phyloP scores from a whole-genome alignment of 2,329 filamentous ascomycete species.

The Paramyrothecium sp. region DNA sequence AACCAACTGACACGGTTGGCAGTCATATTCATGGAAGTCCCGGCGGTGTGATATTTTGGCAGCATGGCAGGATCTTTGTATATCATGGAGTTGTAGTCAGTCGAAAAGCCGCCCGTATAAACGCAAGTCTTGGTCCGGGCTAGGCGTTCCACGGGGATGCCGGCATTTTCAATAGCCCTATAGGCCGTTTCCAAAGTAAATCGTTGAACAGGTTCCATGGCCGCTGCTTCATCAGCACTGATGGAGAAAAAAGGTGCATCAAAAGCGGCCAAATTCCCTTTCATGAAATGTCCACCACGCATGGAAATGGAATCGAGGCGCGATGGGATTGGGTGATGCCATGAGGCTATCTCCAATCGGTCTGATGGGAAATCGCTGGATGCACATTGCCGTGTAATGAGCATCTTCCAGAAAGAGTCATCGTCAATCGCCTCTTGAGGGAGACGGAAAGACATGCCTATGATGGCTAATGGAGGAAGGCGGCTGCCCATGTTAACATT shows the following conservation, averaged over 20 bases:
- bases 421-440: neutral
- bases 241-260: conserved; percentile 37
- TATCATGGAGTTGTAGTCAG: too few relatives aligned
- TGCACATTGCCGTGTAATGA: neutral
- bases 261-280: conserved; percentile 28
- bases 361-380: neutral
- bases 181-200: conserved; percentile 5
- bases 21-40: too few relatives aligned
- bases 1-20: too few relatives aligned
- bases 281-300: conserved; percentile 23
- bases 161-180: conserved; percentile 3
- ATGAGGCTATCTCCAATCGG: neutral
- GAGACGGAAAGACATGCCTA: neutral
- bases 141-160: neutral
- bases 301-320: too few relatives aligned
- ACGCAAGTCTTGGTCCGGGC: neutral
- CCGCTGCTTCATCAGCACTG: conserved; percentile 5
- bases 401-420: neutral
- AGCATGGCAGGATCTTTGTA: too few relatives aligned
- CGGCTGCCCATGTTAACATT: too few relatives aligned
- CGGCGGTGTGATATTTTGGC: too few relatives aligned
- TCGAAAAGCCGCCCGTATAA: neutral
- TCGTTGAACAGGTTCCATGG: conserved; percentile 9
- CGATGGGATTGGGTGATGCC: too few relatives aligned
- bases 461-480: neutral